These are phyloP conservation scores for Kandelia obovata DNA, from an alignment of 345 rosid genomes.

Conservation along the genomic window DNA sequence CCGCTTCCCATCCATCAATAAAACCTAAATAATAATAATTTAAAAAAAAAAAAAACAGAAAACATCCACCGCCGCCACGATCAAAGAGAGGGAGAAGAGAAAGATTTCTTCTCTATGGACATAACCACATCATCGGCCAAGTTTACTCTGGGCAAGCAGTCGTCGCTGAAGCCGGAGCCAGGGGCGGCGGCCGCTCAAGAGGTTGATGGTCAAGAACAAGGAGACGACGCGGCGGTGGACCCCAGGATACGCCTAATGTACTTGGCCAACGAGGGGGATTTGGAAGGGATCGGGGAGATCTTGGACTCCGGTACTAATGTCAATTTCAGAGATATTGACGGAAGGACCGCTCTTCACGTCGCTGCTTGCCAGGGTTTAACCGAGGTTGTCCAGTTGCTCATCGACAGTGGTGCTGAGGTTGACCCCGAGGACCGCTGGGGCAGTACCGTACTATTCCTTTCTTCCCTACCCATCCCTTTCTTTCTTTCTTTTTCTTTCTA, in stretches of 20 bases:
- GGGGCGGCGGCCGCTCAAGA: constrained; percentile 16
- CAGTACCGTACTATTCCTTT: constrained; percentile 63
- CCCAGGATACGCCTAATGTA: constrained; percentile 70
- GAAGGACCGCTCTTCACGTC: constrained; percentile 78
- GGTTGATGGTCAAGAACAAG: constrained; percentile 32
- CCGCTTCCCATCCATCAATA: too few relatives aligned
- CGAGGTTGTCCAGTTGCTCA: constrained; percentile 58
- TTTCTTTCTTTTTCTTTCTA: not conserved
- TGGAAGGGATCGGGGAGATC: constrained; percentile 66
- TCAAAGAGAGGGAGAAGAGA: too few relatives aligned
- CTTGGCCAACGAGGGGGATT: constrained; percentile 62
- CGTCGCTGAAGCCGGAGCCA: constrained; percentile 58
- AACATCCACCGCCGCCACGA: too few relatives aligned
- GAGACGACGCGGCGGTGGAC: constrained; percentile 38
- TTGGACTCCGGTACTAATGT: constrained; percentile 60
- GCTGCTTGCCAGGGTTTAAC: constrained; percentile 77
- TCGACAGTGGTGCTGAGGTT: constrained; percentile 50
- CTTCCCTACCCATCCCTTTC: not conserved
- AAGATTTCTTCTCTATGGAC: constrained; percentile 2
- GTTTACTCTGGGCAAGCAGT: constrained; percentile 56
- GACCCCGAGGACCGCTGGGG: constrained; percentile 89
- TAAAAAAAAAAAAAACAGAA: too few relatives aligned
- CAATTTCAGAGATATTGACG: constrained; percentile 77
- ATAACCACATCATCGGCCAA: constrained; percentile 39
- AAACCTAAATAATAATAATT: too few relatives aligned